Base-by-base conservation (phyloP, 2,329 filamentous ascomycete genomes). In the Thelonectria blattea region DNA sequence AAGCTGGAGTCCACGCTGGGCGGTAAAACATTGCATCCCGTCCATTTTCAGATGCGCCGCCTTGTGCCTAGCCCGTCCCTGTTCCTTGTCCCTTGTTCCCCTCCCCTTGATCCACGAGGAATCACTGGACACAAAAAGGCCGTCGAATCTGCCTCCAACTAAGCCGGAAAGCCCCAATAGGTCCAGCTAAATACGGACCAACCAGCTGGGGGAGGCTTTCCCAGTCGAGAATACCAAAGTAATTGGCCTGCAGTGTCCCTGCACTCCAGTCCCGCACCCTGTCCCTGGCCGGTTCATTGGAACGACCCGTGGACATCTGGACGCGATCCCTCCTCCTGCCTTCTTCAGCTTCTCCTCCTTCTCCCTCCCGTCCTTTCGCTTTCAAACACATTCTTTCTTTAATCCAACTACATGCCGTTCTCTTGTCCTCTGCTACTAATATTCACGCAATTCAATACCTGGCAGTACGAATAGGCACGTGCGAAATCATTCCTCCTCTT, bases 341-440 rank as follows among this genome's bases (percentile, higher is more conserved):
- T 2, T 51, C 30, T 42, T 63, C 43, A 42, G 46, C 22, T 22
- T 50, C 52, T 37, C 60, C 39, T 48, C 17, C 15, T 27, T 56
- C 52, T 45, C 41, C 52, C 18, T 34, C 56, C 50, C 37, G 54
- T 37, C 48, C 46, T 46, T 41, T 49, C 9, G 55, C 53, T 27
- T 50, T 52, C 57, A 37, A 15, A 37, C 17, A 22, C 22, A 24
- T 24, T 39, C 27, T 17, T n/a, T 47, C 45, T 24, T 30, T 47
- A 15, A 30, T 47, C 45, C 45, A 17, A 47, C 45, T 15, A 27
- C 22, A 30, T 15, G 20, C 52, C 65, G n/a, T 17, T 45, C 37
- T 42, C 30, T 37, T 15, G 30, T 56, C 48, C 39, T 60, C 30
- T 24, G 5, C 27, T 30, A 30, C 27, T 30, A 30, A 30, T 30